Evolutionary conservation across 768 basidiomycete species (phyloP).

Genomic region (Chalciporus pseudorubinellus): DNA sequence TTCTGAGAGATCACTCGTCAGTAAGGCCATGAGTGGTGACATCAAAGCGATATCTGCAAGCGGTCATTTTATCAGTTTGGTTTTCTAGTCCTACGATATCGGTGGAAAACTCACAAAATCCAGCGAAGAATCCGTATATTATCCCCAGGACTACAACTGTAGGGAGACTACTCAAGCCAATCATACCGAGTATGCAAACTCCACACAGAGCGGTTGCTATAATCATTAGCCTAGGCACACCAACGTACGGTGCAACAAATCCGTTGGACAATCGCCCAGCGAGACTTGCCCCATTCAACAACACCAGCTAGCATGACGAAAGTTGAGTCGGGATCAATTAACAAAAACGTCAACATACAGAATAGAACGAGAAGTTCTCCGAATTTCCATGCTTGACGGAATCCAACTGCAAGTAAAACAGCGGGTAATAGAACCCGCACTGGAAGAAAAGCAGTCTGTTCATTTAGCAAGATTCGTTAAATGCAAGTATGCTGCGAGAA

Average conservation of each 20-base stretch:
- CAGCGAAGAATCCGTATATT: constrained; percentile 48
- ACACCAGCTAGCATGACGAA: constrained; percentile 38
- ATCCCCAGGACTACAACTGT: constrained; percentile 40
- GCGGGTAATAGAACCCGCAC: constrained; percentile 45
- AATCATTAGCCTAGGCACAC: constrained; percentile 43
- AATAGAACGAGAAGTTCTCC: constrained; percentile 53
- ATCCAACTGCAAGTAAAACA: constrained; percentile 58
- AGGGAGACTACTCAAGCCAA: constrained; percentile 35
- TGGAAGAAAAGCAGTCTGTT: constrained; percentile 27
- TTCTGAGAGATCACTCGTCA: constrained; percentile 46
- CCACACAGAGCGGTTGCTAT: constrained; percentile 32
- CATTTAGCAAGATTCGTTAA: background rate
- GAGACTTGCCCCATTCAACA: constrained; percentile 51
- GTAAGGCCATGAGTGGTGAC: constrained; percentile 41
- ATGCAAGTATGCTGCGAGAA: background rate
- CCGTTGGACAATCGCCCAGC: constrained; percentile 51
- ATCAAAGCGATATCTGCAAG: constrained; percentile 37
- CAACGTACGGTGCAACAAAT: constrained; percentile 40
- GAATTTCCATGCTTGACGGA: constrained; percentile 46
- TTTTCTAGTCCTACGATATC: background rate
- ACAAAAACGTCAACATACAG: constrained; percentile 31
- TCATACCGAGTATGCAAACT: constrained; percentile 42
- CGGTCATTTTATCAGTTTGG: background rate
- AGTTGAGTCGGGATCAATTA: background rate
- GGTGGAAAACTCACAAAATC: constrained; percentile 33